A percentile compares a stretch with the other conserved stretches of the same genome.
phyloP scores from a whole-genome alignment of 768 basidiomycete species.

The Boletus speciosus region DNA sequence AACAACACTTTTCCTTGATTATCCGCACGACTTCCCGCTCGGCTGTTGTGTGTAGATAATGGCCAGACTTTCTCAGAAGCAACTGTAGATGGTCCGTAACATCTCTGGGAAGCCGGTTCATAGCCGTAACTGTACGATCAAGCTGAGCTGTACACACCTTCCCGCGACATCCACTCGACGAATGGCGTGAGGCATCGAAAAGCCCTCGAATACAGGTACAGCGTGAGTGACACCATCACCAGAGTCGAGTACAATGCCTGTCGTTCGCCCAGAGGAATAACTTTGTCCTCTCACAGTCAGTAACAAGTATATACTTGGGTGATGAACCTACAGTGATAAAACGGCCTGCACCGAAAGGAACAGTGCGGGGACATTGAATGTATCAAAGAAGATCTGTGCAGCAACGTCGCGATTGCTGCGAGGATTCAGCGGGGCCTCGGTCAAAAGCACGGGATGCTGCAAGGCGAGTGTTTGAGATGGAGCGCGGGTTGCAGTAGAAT shows the following conservation, averaged over 20 bases:
- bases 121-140: background rate
- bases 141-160: constrained; percentile 47
- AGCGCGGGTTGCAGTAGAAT: background rate
- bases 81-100: constrained; percentile 96
- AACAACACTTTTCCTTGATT: constrained; percentile 98
- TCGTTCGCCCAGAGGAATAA: constrained; percentile 97
- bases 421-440: constrained; percentile 97
- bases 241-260: constrained; percentile 98
- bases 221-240: constrained; percentile 99
- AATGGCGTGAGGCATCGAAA: constrained; percentile 98
- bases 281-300: constrained; percentile 40
- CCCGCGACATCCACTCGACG: constrained; percentile 95
- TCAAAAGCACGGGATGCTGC: constrained; percentile 95
- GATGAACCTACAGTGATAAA: constrained; percentile 75
- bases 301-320: background rate
- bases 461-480: constrained; percentile 12
- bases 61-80: constrained; percentile 88
- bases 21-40: constrained; percentile 95
- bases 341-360: constrained; percentile 98
- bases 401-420: constrained; percentile 94
- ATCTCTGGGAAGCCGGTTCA: constrained; percentile 52
- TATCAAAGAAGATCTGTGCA: constrained; percentile 99
- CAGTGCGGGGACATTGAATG: constrained; percentile 97
- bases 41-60: constrained; percentile 94
- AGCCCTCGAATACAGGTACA: constrained; percentile 98